These are phyloP conservation scores for Fusarium graminum DNA, from an alignment of 2,329 filamentous ascomycete genomes.

Conservation along the genomic window DNA sequence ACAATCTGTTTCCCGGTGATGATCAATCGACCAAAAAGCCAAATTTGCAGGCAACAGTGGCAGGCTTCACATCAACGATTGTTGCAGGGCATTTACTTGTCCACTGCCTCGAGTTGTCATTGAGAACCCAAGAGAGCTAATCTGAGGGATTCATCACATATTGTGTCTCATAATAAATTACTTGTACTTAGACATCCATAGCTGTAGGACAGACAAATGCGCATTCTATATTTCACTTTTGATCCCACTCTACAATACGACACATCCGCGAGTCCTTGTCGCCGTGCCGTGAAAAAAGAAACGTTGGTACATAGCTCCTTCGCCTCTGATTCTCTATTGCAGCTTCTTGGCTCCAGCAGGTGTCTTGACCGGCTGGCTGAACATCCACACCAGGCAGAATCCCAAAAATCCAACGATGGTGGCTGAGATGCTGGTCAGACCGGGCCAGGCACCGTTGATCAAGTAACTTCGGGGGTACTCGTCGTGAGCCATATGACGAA, in stretches of 20 bases:
- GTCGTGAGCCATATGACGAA: constrained; percentile 96
- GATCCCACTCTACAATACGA: constrained; percentile 40
- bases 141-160: constrained; percentile 61
- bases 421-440: constrained; percentile 88
- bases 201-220: constrained; percentile 33
- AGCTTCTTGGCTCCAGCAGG: constrained; percentile 60
- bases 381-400: constrained; percentile 92
- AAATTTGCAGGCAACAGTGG: constrained; percentile 68
- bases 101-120: constrained; percentile 58
- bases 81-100: constrained; percentile 19
- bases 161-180: constrained; percentile 24
- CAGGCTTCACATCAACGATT: constrained; percentile 25
- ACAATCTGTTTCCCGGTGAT: constrained; percentile 59
- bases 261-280: constrained; percentile 21
- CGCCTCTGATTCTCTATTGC: constrained; percentile 54
- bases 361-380: constrained; percentile 63
- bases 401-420: constrained; percentile 86
- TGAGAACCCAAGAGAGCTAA: constrained; percentile 70
- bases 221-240: constrained; percentile 46
- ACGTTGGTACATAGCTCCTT: constrained; percentile 32
- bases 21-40: constrained; percentile 68
- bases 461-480: constrained; percentile 93
- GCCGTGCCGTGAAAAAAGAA: constrained; percentile 27
- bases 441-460: constrained; percentile 93
- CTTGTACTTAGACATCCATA: neutral